These are phyloP conservation scores for Amylostereum chailletii DNA, from an alignment of 1,284 basidiomycete species.

Conservation along the genomic window DNA sequence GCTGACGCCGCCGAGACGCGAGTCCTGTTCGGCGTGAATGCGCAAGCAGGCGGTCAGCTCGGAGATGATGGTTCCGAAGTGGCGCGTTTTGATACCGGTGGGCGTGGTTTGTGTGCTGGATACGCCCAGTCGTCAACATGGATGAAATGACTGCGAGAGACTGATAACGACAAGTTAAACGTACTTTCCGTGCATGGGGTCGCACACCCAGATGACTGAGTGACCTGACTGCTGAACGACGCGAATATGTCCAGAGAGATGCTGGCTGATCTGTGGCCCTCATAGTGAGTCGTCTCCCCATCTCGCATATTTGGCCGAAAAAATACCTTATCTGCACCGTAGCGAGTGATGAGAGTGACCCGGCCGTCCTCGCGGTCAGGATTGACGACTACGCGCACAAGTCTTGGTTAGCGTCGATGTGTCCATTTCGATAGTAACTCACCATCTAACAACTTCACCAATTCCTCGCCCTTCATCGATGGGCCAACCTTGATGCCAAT, in stretches of 20 bases:
- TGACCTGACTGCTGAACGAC: conserved; percentile 78
- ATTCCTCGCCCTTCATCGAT: conserved; percentile 72
- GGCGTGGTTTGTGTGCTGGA: conserved; percentile 72
- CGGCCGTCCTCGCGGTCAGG: conserved; percentile 76
- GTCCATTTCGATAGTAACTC: conserved; percentile 18
- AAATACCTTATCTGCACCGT: conserved; percentile 78
- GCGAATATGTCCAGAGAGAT: conserved; percentile 78
- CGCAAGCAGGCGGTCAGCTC: conserved; percentile 80
- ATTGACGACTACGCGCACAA: conserved; percentile 61
- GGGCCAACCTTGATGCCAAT: conserved; percentile 97
- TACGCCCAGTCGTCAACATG: conserved; percentile 1
- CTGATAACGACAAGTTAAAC: conserved; percentile 19
- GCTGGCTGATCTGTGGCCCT: conserved; percentile 53
- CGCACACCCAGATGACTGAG: conserved; percentile 89
- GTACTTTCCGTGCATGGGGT: conserved; percentile 96
- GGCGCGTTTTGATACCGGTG: conserved; percentile 78
- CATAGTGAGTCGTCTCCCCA: not conserved
- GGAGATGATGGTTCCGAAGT: conserved; percentile 85
- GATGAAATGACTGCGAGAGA: conserved; percentile 1
- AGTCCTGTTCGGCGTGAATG: conserved; percentile 68
- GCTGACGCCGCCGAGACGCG: conserved; percentile 88
- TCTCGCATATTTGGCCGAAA: too few relatives aligned
- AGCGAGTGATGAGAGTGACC: conserved; percentile 88
- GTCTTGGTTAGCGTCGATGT: not conserved
- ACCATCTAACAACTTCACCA: conserved; percentile 78